phyloP scores from a whole-genome alignment of 2,329 filamentous ascomycete genomes.

The Penicillium sp. region DNA sequence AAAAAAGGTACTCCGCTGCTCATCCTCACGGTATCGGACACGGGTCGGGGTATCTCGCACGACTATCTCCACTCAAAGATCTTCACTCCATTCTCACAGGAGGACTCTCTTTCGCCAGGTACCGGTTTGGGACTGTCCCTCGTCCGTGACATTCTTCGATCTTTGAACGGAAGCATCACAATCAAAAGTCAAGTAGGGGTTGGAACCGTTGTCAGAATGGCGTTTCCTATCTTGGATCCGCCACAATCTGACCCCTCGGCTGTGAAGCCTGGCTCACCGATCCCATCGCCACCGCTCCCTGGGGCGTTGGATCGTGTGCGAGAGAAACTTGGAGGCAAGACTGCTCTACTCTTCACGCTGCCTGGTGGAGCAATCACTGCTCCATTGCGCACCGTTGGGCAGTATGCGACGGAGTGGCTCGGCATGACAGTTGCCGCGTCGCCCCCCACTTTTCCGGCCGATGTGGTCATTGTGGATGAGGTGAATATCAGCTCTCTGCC shows the following conservation, averaged over 20 bases:
- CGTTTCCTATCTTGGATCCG: constrained; percentile 34
- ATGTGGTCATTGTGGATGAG: neutral
- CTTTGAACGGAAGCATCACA: constrained; percentile 53
- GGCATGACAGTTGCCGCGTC: neutral
- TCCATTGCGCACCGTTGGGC: neutral
- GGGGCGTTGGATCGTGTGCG: neutral
- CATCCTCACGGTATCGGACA: constrained; percentile 51
- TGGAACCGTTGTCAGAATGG: constrained; percentile 51
- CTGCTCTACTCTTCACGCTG: neutral
- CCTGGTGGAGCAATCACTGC: neutral
- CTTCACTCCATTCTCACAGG: constrained; percentile 54
- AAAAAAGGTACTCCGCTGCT: constrained; percentile 20
- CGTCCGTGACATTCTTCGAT: constrained; percentile 54
- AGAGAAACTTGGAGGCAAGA: neutral
- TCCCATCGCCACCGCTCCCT: neutral
- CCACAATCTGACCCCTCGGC: constrained; percentile 1
- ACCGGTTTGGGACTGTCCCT: constrained; percentile 55
- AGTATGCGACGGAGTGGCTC: neutral
- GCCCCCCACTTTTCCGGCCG: neutral
- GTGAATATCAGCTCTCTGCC: neutral
- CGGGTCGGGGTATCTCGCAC: constrained; percentile 58
- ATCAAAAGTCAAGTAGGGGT: constrained; percentile 48
- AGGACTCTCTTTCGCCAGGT: constrained; percentile 50
- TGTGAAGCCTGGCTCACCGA: neutral
- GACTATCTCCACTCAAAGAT: constrained; percentile 55